phyloP scores from a whole-genome alignment of 2,329 filamentous ascomycete genomes.

The Fusarium musae region DNA sequence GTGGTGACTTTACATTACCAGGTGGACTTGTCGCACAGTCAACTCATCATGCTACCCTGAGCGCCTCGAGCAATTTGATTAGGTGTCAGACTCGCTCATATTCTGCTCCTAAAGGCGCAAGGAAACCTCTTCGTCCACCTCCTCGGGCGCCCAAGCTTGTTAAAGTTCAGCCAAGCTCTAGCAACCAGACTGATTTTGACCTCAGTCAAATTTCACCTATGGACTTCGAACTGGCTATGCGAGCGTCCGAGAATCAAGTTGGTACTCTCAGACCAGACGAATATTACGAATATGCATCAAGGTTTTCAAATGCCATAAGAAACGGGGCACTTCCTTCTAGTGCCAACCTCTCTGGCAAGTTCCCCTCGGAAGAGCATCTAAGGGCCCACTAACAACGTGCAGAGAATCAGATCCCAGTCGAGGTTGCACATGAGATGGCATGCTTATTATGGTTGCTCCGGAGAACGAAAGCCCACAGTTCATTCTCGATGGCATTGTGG shows the following conservation, averaged over 20 bases:
- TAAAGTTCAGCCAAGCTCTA: conserved; percentile 7
- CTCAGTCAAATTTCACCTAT: conserved; percentile 37
- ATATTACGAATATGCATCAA: conserved; percentile 41
- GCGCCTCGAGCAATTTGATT: background rate
- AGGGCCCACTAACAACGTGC: conserved; percentile 6
- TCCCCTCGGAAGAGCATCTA: background rate
- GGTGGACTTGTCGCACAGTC: background rate
- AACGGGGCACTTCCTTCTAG: conserved; percentile 35
- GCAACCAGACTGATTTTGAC: conserved; percentile 19
- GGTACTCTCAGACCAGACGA: conserved; percentile 31
- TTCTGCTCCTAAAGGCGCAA: conserved; percentile 26
- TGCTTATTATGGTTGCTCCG: conserved; percentile 40
- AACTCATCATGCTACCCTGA: background rate
- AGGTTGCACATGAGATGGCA: conserved; percentile 43
- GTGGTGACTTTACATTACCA: background rate
- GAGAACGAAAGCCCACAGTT: background rate
- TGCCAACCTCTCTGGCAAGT: conserved; percentile 42
- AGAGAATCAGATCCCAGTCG: conserved; percentile 37
- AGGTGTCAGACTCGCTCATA: conserved; percentile 31
- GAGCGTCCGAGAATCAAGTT: conserved; percentile 23
- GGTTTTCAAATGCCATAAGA: conserved; percentile 37
- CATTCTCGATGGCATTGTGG: conserved; percentile 45
- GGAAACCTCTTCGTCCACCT: conserved; percentile 2
- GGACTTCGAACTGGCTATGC: conserved; percentile 38
- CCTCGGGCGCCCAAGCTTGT: conserved; percentile 18